Evolutionary conservation across 345 rosid species (phyloP).

Genomic region (Lenwebbia sp.): DNA sequence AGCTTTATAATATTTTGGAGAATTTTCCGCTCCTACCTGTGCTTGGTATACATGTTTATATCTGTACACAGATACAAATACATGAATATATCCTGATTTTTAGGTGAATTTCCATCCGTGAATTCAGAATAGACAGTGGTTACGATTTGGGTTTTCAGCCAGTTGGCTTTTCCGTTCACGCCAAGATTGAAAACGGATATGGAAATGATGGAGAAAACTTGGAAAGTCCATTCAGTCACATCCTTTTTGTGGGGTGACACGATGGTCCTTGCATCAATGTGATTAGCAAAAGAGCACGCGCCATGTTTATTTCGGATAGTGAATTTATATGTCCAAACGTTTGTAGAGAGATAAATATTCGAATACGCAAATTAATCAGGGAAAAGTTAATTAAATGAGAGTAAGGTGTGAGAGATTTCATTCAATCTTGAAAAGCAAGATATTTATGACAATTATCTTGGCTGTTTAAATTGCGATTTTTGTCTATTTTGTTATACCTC

Average conservation of each 20-base stretch:
- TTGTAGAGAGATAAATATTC: no score
- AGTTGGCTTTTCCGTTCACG: neutral
- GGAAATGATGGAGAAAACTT: neutral
- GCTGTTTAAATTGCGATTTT: neutral
- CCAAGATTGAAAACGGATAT: neutral
- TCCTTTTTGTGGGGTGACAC: neutral
- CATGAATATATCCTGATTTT: neutral
- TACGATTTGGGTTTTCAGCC: neutral
- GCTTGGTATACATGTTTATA: no score
- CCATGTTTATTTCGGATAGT: neutral
- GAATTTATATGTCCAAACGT: no score
- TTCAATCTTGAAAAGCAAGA: neutral
- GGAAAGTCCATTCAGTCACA: neutral
- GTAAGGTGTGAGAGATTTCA: neutral
- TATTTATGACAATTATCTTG: neutral
- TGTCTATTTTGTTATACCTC: neutral
- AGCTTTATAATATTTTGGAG: no score
- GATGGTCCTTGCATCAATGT: neutral
- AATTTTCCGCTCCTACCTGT: no score
- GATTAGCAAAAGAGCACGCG: neutral
- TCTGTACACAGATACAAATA: neutral
- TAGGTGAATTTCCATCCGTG: neutral
- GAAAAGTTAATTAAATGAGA: neutral
- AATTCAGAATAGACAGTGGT: neutral
- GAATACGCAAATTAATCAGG: no score